A percentile compares a stretch with the other conserved stretches of the same genome.
Evolutionary conservation across 371 early-diverging fungal species (phyloP).

Genomic region (Mortierella sp.): DNA sequence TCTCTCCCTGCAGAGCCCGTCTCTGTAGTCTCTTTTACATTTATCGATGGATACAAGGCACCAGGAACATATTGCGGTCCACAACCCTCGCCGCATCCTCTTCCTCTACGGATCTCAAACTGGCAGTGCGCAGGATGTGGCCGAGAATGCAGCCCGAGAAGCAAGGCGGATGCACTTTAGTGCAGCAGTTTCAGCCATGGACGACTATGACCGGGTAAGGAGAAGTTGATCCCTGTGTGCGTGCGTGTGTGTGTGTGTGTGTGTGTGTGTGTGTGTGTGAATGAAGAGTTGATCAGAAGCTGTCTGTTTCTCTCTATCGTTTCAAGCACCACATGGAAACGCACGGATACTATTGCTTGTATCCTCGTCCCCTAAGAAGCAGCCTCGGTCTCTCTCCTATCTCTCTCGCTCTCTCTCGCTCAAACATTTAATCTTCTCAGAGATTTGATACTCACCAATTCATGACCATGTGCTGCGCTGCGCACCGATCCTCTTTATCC

Average conservation of each 20-base stretch:
- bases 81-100: constrained; percentile 59
- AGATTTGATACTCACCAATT: constrained; percentile 9
- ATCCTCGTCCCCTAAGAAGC: too few species aligned
- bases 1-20: too few species aligned
- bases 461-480: not conserved
- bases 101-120: constrained; percentile 88
- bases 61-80: constrained; percentile 40
- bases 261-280: too few species aligned
- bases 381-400: not conserved
- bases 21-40: too few species aligned
- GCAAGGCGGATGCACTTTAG: constrained; percentile 81
- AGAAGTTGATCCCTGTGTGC: too few species aligned
- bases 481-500: not conserved
- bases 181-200: constrained; percentile 76
- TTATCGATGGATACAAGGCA: constrained; percentile 32
- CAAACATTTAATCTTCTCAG: not conserved
- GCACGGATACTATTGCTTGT: too few species aligned
- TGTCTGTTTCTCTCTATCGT: too few species aligned
- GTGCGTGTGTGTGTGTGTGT: too few species aligned
- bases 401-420: not conserved
- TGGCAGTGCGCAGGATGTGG: constrained; percentile 85
- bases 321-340: too few species aligned
- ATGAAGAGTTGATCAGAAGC: not conserved
- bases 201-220: constrained; percentile 76
- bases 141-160: constrained; percentile 81